phyloP scores from a whole-genome alignment of 1,139 yeast genomes.

The Yarrowia galli region DNA sequence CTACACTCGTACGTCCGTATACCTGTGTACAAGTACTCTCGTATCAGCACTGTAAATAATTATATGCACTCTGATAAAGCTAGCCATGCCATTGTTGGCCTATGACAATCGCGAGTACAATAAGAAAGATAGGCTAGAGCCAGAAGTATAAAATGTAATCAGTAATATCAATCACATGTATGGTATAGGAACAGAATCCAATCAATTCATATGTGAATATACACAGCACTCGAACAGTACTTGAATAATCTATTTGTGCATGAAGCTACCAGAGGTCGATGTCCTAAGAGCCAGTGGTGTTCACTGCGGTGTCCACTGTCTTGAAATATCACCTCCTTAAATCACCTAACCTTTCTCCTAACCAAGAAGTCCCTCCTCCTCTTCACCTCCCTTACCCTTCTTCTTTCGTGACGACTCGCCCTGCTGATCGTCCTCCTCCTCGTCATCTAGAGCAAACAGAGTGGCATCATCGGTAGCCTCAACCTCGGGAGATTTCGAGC shows the following conservation, averaged over 20 bases:
- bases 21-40: too few relatives aligned
- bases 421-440: constrained; percentile 40
- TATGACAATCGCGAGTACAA: neutral
- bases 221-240: too few relatives aligned
- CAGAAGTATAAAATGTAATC: neutral
- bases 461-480: constrained; percentile 35
- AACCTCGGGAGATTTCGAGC: constrained; percentile 23
- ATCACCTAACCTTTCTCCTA: neutral
- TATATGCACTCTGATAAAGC: constrained; percentile 5
- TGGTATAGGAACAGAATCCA: too few relatives aligned
- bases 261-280: neutral
- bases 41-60: neutral
- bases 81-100: neutral
- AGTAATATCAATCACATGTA: too few relatives aligned
- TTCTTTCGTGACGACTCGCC: constrained; percentile 40
- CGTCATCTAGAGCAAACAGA: constrained; percentile 35
- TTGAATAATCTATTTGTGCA: constrained; percentile 8
- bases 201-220: too few relatives aligned
- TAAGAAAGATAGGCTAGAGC: neutral
- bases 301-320: too few relatives aligned
- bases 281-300: too few relatives aligned
- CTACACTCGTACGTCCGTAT: too few relatives aligned
- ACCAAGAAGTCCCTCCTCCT: constrained; percentile 15
- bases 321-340: too few relatives aligned
- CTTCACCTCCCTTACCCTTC: constrained; percentile 38